A percentile compares a stretch with the other conserved stretches of the same genome.
These are phyloP conservation scores for Xylaria arbuscula DNA, from an alignment of 2,329 filamentous ascomycete species.

Conservation along the genomic window DNA sequence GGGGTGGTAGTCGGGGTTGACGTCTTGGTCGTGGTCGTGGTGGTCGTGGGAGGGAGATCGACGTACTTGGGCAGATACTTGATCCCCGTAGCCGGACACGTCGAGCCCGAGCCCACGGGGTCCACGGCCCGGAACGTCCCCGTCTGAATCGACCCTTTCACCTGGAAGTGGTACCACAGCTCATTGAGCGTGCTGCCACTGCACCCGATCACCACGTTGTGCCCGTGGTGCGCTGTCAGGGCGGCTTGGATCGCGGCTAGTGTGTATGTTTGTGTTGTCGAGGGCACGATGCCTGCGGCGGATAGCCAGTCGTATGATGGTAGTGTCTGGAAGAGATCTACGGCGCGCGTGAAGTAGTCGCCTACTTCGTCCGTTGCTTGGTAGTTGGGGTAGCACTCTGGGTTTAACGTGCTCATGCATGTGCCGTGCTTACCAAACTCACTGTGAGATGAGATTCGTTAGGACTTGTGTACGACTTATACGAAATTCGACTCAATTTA, in stretches of 20 bases:
- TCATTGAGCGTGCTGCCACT: constrained; percentile 58
- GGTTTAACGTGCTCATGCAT: constrained; percentile 75
- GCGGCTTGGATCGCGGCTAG: constrained; percentile 68
- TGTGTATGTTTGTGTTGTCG: constrained; percentile 67
- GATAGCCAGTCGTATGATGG: constrained; percentile 72
- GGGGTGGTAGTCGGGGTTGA: constrained; percentile 40
- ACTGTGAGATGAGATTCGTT: constrained; percentile 10
- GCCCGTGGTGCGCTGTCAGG: constrained; percentile 62
- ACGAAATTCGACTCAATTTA: not conserved
- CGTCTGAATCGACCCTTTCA: constrained; percentile 66
- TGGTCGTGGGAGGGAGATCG: constrained; percentile 16
- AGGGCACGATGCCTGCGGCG: constrained; percentile 70
- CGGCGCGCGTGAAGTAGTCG: constrained; percentile 75
- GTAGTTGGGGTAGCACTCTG: constrained; percentile 73
- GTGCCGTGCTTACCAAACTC: constrained; percentile 80
- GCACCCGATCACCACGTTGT: constrained; percentile 67
- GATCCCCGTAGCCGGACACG: constrained; percentile 71
- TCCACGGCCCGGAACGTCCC: constrained; percentile 69
- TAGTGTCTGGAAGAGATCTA: constrained; percentile 72
- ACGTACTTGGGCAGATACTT: constrained; percentile 70
- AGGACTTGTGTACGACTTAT: not conserved
- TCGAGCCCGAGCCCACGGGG: constrained; percentile 64
- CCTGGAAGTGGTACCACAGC: constrained; percentile 73
- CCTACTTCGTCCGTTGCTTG: constrained; percentile 70
- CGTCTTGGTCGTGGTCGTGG: constrained; percentile 8